phyloP scores from a whole-genome alignment of 1,139 yeast genomes.

The Protomyces inundatus region DNA sequence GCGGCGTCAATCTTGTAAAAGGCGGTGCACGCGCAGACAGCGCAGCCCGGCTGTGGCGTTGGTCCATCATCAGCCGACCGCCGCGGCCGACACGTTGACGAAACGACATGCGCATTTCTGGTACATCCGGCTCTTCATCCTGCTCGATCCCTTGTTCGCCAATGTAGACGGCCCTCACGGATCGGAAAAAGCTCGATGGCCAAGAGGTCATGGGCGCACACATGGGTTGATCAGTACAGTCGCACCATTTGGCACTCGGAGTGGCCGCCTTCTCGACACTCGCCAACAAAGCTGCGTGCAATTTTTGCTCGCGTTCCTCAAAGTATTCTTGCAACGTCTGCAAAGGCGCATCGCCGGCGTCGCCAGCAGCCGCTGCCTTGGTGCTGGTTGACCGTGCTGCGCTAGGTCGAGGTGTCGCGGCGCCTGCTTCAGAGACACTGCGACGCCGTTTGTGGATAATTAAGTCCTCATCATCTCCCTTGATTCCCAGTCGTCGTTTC shows the following conservation, averaged over 20 bases:
- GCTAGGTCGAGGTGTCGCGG: conserved; percentile 21
- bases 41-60: conserved; percentile 48
- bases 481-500: conserved; percentile 68
- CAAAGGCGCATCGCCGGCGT: conserved; percentile 41
- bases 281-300: conserved; percentile 74
- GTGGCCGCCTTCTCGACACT: conserved; percentile 68
- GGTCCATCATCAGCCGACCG: conserved; percentile 67
- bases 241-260: conserved; percentile 69
- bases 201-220: conserved; percentile 66
- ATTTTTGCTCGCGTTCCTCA: conserved; percentile 69
- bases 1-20: background rate
- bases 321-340: conserved; percentile 74
- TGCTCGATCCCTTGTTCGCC: conserved; percentile 30
- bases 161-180: conserved; percentile 10
- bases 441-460: conserved; percentile 62
- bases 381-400: conserved; percentile 8
- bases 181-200: conserved; percentile 38
- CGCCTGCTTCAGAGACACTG: background rate
- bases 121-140: conserved; percentile 34
- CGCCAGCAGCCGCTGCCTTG: conserved; percentile 7
- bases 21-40: conserved; percentile 3
- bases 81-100: conserved; percentile 74
- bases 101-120: conserved; percentile 44
- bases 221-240: conserved; percentile 76
- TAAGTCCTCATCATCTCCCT: conserved; percentile 80